These are phyloP conservation scores for Leccinum aurantiacum DNA, from an alignment of 768 basidiomycete species.

Conservation along the genomic window DNA sequence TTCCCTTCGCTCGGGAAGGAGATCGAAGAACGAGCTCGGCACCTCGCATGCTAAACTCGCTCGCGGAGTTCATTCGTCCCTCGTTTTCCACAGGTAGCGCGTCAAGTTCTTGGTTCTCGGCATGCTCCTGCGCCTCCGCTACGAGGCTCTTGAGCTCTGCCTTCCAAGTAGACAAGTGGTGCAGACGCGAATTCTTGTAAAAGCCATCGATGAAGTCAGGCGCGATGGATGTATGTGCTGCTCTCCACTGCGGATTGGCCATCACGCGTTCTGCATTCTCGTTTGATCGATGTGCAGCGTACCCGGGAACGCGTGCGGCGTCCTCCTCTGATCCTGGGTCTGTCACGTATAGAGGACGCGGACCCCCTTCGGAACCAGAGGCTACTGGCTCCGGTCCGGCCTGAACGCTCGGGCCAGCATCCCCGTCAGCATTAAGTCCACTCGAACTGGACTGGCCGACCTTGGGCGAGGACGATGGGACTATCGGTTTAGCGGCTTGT, in stretches of 20 bases:
- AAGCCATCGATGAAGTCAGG: conserved; percentile 86
- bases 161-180: conserved; percentile 91
- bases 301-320: conserved; percentile 52
- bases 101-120: conserved; percentile 42
- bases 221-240: conserved; percentile 82
- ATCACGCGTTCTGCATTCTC: conserved; percentile 74
- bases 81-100: conserved; percentile 1
- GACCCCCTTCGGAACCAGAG: conserved; percentile 9
- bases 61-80: neutral
- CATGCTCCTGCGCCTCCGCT: conserved; percentile 71
- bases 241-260: conserved; percentile 82
- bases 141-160: conserved; percentile 82
- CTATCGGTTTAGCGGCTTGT: conserved; percentile 5
- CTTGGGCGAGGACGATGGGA: neutral
- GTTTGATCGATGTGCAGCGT: conserved; percentile 71
- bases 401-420: conserved; percentile 4
- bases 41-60: conserved; percentile 51
- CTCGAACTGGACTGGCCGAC: neutral
- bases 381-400: neutral
- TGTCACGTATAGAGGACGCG: conserved; percentile 37
- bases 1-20: conserved; percentile 49
- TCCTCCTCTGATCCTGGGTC: conserved; percentile 45
- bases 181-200: conserved; percentile 85
- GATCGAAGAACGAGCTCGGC: conserved; percentile 50
- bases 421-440: neutral